phyloP scores from a whole-genome alignment of 352 stramenopile genomes.

The Phytophthora colocasiae region DNA sequence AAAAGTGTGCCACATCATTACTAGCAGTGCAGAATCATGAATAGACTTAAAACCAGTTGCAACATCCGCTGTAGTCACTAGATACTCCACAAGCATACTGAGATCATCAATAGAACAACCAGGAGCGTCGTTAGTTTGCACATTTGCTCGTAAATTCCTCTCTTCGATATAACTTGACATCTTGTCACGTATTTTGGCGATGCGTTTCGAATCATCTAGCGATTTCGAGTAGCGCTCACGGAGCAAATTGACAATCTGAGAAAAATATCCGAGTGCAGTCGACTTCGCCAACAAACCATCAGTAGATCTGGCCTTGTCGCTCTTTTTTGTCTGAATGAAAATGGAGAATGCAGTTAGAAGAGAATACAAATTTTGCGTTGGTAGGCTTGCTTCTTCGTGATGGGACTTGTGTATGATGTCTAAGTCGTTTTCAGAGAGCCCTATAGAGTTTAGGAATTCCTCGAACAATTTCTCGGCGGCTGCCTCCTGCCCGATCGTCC shows the following conservation, averaged over 20 bases:
- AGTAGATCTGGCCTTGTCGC: constrained; percentile 3
- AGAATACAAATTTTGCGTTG: constrained; percentile 22
- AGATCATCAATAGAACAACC: neutral
- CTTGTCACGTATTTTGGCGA: constrained; percentile 23
- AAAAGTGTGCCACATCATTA: too few relatives aligned
- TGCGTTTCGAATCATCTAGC: too few relatives aligned
- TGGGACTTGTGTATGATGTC: constrained; percentile 1
- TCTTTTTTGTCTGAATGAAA: constrained; percentile 27
- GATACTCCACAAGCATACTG: too few relatives aligned
- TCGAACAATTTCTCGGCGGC: neutral
- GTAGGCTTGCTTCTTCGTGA: neutral
- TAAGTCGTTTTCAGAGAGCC: neutral
- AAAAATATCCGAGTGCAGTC: constrained; percentile 4
- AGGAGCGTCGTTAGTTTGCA: constrained; percentile 25
- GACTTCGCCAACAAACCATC: constrained; percentile 20
- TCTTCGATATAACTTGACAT: constrained; percentile 26
- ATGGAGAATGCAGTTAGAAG: constrained; percentile 25
- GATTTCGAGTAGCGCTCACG: too few relatives aligned
- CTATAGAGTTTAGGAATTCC: constrained; percentile 1
- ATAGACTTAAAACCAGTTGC: too few relatives aligned
- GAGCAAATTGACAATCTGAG: constrained; percentile 7
- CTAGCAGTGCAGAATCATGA: too few relatives aligned
- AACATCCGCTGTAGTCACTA: too few relatives aligned
- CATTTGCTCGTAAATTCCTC: constrained; percentile 19
- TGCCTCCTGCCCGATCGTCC: too few relatives aligned